A percentile compares a stretch with the other conserved stretches of the same genome.
Evolutionary conservation across 2,329 filamentous ascomycete genomes (phyloP).

Genomic region (Alternaria sp.): DNA sequence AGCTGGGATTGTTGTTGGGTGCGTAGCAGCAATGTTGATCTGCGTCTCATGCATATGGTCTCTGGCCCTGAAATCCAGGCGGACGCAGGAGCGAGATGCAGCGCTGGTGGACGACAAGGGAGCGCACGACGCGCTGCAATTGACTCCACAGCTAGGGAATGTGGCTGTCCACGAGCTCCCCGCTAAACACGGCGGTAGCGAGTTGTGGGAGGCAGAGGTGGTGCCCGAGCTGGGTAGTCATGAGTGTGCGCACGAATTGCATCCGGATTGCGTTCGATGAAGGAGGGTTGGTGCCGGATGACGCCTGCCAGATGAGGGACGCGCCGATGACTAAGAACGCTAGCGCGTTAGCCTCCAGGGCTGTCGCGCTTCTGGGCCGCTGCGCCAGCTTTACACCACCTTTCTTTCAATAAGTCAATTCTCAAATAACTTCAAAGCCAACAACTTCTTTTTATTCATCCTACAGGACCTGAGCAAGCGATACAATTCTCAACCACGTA

Average conservation of each 20-base stretch:
- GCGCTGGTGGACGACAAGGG: background rate
- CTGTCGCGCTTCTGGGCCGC: background rate
- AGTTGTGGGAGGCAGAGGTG: background rate
- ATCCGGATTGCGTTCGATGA: background rate
- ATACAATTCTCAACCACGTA: background rate
- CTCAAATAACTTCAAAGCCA: background rate
- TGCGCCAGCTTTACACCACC: background rate
- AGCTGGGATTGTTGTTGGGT: background rate
- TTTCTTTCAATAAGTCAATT: background rate
- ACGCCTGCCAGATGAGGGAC: background rate
- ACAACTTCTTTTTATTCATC: accelerated
- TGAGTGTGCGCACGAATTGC: background rate
- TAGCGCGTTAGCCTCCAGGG: background rate
- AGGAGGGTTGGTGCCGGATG: background rate
- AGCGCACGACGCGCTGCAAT: background rate
- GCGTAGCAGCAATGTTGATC: background rate
- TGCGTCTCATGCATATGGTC: background rate
- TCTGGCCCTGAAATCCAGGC: background rate
- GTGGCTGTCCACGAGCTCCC: background rate
- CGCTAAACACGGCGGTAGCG: background rate
- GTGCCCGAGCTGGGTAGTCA: background rate
- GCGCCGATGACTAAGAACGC: background rate
- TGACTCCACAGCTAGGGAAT: background rate
- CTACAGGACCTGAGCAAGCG: background rate
- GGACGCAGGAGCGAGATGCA: background rate